Evolutionary conservation across 2,329 filamentous ascomycete genomes (phyloP).

Genomic region (Fusarium guadeloupense): DNA sequence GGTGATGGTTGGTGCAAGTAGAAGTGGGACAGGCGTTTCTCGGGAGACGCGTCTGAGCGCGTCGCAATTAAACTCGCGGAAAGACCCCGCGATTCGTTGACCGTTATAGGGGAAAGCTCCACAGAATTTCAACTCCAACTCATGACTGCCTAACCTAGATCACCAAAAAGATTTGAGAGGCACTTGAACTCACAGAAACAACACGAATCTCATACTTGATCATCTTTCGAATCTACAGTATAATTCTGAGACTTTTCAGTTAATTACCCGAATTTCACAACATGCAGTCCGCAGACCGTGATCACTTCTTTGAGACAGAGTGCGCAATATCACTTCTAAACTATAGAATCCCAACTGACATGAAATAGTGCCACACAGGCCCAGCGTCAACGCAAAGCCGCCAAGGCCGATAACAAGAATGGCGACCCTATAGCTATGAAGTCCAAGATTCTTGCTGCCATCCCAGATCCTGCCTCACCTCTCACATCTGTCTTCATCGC

Average conservation of each 20-base stretch:
- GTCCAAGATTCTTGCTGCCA: conserved; percentile 84
- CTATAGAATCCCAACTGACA: background rate
- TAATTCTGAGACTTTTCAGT: background rate
- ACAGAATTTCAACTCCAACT: conserved; percentile 29
- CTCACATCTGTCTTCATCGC: conserved; percentile 76
- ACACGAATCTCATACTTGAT: background rate
- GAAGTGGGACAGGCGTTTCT: conserved; percentile 25
- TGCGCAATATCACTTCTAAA: conserved; percentile 54
- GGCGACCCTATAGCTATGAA: conserved; percentile 82
- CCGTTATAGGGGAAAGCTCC: conserved; percentile 21
- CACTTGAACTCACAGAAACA: background rate
- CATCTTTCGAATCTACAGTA: background rate
- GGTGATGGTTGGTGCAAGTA: conserved; percentile 14
- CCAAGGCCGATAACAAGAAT: conserved; percentile 78
- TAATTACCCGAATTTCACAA: background rate
- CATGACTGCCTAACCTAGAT: conserved; percentile 30
- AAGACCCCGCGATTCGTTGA: conserved; percentile 44
- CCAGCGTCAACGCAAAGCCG: conserved; percentile 68
- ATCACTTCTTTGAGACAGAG: conserved; percentile 94
- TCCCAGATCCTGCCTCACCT: conserved; percentile 70
- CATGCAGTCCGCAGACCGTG: conserved; percentile 76
- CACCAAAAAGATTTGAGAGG: background rate
- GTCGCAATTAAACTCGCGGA: conserved; percentile 51
- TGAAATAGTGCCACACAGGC: conserved; percentile 58
- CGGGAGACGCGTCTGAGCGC: conserved; percentile 53